Conservation (phyloP, 345 rosid species). For the Mercurialis annua region DNA sequence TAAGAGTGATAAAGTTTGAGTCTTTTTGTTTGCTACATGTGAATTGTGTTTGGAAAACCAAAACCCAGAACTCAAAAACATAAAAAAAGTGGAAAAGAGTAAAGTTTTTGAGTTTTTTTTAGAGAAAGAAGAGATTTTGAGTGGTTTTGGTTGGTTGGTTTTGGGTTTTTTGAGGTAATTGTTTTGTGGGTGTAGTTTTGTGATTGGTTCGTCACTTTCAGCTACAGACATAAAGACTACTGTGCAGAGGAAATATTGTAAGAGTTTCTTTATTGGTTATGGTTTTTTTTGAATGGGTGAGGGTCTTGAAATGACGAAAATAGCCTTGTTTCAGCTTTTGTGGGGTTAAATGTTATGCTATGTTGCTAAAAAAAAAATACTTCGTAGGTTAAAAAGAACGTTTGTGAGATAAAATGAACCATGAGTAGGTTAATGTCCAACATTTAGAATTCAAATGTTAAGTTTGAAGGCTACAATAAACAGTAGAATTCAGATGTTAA, state of each 20-base stretch:
- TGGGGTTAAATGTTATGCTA: slow-evolving; percentile 4
- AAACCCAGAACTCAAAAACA: not conserved
- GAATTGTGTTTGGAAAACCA: not conserved
- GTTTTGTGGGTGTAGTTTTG: slow-evolving; percentile 18
- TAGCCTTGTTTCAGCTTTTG: slow-evolving; percentile 6
- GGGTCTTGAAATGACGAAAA: not conserved
- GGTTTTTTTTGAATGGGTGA: slow-evolving; percentile 5
- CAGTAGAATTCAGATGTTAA: too few species aligned
- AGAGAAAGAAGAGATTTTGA: not conserved
- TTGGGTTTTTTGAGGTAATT: slow-evolving; percentile 10
- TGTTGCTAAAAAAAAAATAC: slow-evolving; percentile 13
- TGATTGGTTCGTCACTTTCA: slow-evolving; percentile 47
- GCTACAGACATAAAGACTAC: slow-evolving; percentile 20
- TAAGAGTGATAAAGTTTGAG: not conserved
- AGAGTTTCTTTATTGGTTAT: slow-evolving; percentile 3
- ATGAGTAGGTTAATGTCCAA: too few species aligned
- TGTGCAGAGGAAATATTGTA: slow-evolving; percentile 31
- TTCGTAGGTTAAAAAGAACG: too few species aligned
- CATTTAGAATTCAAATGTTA: too few species aligned
- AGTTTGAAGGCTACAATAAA: too few species aligned
- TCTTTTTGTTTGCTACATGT: slow-evolving; percentile 12
- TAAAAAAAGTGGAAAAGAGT: not conserved
- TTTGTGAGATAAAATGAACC: too few species aligned
- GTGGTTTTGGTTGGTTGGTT: slow-evolving; percentile 12
- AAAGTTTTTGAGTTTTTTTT: not conserved